Evolutionary conservation across 495 filamentous ascomycete genomes (phyloP), one percentile per base, ranked within the genome.

Genomic region (Penicillium lagena): DNA sequence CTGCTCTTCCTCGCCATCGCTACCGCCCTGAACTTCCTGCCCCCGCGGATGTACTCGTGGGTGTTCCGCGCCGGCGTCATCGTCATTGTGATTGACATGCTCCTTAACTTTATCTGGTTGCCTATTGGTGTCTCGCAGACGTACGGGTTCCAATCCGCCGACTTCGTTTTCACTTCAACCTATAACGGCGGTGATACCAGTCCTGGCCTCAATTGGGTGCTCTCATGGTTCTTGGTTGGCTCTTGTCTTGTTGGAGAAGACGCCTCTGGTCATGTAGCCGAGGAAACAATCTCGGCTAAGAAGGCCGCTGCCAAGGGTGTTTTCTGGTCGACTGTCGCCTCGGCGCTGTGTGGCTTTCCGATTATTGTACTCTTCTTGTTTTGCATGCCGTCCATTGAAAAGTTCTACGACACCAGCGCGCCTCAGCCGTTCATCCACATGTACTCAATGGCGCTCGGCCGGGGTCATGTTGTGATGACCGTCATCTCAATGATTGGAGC

Each of bases 361-460:
- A 66, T 66, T 31, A 66, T 66, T 12, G 52, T 66, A 12, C 37
- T 64, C 13, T 66, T 66, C 44, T 40, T 66, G 4, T 66, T 66
- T 39, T 66, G 62, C 42, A 62, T 66, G 60, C 60, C 60, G 8
- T 40, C 57, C 1, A 63, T 64, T 28, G 60, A 64, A 45, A 56
- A 49, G 0, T 59, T 64, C 32, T 62, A 59, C 43, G 31, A 55
- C 30, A 62, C 56, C 36, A 54, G 40, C 13, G 59, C 50, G 15
- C 65, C 65, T 7, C 65, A 68, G 45, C 63, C 63, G n/a, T 68
- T 68, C 40, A 58, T 66, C 39, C 55, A 62, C 40, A 56, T 68
- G 53, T 66, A 68, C 31, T 60, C 65, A 1, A 32, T 63, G 13
- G 61, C 57, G 5, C 52, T 66, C 5, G 65, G 65, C 7, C 58